Base-by-base conservation (phyloP, 805 yeast genomes). In the Hemisphaericaspora nanyangensis region DNA sequence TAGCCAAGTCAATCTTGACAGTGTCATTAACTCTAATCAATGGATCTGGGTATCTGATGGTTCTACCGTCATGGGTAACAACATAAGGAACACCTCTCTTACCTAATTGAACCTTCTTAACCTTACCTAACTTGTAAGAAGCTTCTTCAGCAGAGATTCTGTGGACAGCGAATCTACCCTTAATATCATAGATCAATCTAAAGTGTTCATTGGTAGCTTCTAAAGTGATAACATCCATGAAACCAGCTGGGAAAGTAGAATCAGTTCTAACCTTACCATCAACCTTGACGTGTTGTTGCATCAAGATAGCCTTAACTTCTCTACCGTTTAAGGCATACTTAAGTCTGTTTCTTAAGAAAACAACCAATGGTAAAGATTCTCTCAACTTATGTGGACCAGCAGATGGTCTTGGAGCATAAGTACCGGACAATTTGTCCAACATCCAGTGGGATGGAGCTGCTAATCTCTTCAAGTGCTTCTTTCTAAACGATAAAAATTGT, bases 371-470 rank as follows among this genome's bases (percentile, higher is more conserved):
- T 68, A 90, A 84, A 50, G 96, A 90, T 79, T 90, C 98, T 75
- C 97, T 84, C 71, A 90, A 82, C 77, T 91, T 93, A 82, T 91
- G 99, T 72, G 99, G 99, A 80, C 99, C 99, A 61, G 95, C 84
- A 53, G 97, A 89, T 69, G 98, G 96, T 80, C 98, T 89, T 79
- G 99, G 99, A 54, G 99, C 99, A 74, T 93, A 93, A 68, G 87
- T 80, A 72, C 99, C 99, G 69, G 97, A 86, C 79, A 93, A 81
- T 80, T 93, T 93, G 95, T 95, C 99, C 80, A 93, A 87, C 95
- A 93, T 86, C 99, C 99, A 93, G 85, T 93, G 99, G 80, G 90
- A 85, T 82, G 99, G 99, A 74, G 99, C 99, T 74, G 98, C 96
- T 77, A 91, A 85, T 85, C 98, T 89, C 84, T 91, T 90, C 74